Evolutionary conservation across 352 stramenopile species (phyloP), one percentile per base, ranked within the genome.

Genomic region (Hyaloperonospora brassicae): DNA sequence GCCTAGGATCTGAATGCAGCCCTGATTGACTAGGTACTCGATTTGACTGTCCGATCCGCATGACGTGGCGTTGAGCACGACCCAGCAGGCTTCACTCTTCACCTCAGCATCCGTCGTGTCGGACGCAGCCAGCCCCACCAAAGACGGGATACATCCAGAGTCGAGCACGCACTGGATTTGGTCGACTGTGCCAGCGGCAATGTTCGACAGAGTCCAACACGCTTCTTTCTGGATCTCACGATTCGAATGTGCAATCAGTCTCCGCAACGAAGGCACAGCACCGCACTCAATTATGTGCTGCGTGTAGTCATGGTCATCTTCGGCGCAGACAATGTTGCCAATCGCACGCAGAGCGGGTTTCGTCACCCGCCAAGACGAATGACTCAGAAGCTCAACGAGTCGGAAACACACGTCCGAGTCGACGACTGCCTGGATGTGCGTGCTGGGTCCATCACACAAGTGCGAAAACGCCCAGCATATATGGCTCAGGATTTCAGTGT

Each of bases 161-260:
- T 99, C 94, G 50, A 99, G 84, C 0, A 99, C 96, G 31, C 90
- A 95, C 70, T 99, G 95, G 42, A 99, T 98, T 64, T 98, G 96
- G 50, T 97, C 90, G 8, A 96, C 88, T 0, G 95, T 98, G 12
- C 96, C 96, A 0, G 96, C 96, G 5, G 96, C 94, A 65, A 99
- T 99, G 70, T 99, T 99, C 4, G 87, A 98, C 24, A 99, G 62
- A 11, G 96, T 98, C 82, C 82, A 93, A 55, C 83, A 93, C 14
- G 96, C 94, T 68, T 98, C 96, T 64, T 99, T 99, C 73, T 98
- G 94, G 58, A 99, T 98, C 70, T 98, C 95, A 11, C 93, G 86
- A 70, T 98, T 98, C 54, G 71, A 91, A 70, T 98, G 94, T 35
- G 79, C 91, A 40, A 99, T 96, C 31, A 99, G 72, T 61, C 92